phyloP scores from a whole-genome alignment of 495 filamentous ascomycete species.

The Glutinoglossum americanum region DNA sequence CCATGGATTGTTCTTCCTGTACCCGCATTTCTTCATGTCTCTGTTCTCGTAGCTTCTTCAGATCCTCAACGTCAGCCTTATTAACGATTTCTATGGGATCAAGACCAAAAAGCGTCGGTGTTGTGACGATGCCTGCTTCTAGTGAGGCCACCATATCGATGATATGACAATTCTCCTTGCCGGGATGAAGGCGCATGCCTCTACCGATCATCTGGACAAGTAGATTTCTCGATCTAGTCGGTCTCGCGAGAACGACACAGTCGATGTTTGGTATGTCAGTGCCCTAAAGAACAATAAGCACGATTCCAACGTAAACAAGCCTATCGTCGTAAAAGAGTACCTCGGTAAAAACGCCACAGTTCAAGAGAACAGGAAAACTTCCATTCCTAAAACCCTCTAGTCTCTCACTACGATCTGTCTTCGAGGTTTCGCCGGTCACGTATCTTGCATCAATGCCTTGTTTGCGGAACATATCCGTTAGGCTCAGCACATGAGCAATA shows the following conservation, averaged over 20 bases:
- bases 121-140: slow-evolving; percentile 61
- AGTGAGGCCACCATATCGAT: slow-evolving; percentile 90
- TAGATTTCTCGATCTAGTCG: slow-evolving; percentile 75
- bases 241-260: slow-evolving; percentile 71
- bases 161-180: slow-evolving; percentile 76
- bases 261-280: slow-evolving; percentile 97
- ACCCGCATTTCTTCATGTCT: slow-evolving; percentile 15
- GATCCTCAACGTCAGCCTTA: slow-evolving; percentile 30
- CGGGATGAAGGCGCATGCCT: slow-evolving; percentile 61
- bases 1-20: slow-evolving; percentile 9
- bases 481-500: slow-evolving; percentile 46
- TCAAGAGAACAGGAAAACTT: slow-evolving; percentile 76
- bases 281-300: slow-evolving; percentile 18
- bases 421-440: slow-evolving; percentile 58
- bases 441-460: slow-evolving; percentile 65
- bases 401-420: slow-evolving; percentile 36
- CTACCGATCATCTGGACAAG: slow-evolving; percentile 95
- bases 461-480: slow-evolving; percentile 54
- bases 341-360: slow-evolving; percentile 92
- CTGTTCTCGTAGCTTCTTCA: slow-evolving; percentile 28
- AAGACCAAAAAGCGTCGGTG: slow-evolving; percentile 81
- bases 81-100: slow-evolving; percentile 64
- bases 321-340: background rate
- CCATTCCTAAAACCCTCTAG: slow-evolving; percentile 51
- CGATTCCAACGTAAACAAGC: background rate